A percentile compares a stretch with the other conserved stretches of the same genome.
Conservation (phyloP, 129 eudicot species). For the Logfia minima region DNA sequence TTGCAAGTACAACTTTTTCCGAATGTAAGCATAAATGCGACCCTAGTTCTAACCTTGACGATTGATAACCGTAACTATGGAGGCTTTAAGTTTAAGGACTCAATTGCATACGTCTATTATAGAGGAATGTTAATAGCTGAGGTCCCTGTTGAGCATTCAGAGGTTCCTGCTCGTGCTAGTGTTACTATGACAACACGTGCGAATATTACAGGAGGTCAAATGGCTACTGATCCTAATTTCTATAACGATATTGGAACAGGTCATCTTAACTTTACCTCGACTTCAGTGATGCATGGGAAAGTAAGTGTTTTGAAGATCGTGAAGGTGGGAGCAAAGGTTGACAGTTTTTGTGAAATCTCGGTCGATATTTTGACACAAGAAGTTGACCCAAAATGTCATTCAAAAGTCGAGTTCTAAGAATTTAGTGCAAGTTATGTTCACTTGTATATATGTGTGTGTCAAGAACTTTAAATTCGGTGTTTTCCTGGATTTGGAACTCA, state of each 20-base stretch:
- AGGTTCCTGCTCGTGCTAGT: slow-evolving; percentile 39
- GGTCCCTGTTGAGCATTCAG: slow-evolving; percentile 29
- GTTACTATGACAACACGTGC: slow-evolving; percentile 26
- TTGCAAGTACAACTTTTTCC: slow-evolving; percentile 35
- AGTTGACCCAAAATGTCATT: slow-evolving; percentile 34
- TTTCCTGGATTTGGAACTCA: background rate
- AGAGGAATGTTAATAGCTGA: slow-evolving; percentile 31
- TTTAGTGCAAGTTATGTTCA: background rate
- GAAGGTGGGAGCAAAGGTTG: slow-evolving; percentile 35
- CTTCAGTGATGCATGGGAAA: slow-evolving; percentile 39
- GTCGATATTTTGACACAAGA: slow-evolving; percentile 34
- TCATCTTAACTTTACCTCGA: slow-evolving; percentile 35
- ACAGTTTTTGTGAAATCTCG: slow-evolving; percentile 25
- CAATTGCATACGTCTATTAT: slow-evolving; percentile 35
- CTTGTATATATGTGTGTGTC: slow-evolving; percentile 1
- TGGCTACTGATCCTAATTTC: slow-evolving; percentile 39
- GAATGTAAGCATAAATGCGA: slow-evolving; percentile 38
- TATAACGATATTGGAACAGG: slow-evolving; percentile 31
- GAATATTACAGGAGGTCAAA: slow-evolving; percentile 35
- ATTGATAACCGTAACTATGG: slow-evolving; percentile 40
- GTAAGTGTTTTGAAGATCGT: slow-evolving; percentile 32
- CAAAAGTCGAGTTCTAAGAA: slow-evolving; percentile 25
- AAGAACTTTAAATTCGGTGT: background rate
- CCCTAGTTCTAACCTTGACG: slow-evolving; percentile 34
- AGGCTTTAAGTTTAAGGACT: slow-evolving; percentile 37